Evolutionary conservation across 495 filamentous ascomycete species (phyloP).

Genomic region (Neurospora sp.): DNA sequence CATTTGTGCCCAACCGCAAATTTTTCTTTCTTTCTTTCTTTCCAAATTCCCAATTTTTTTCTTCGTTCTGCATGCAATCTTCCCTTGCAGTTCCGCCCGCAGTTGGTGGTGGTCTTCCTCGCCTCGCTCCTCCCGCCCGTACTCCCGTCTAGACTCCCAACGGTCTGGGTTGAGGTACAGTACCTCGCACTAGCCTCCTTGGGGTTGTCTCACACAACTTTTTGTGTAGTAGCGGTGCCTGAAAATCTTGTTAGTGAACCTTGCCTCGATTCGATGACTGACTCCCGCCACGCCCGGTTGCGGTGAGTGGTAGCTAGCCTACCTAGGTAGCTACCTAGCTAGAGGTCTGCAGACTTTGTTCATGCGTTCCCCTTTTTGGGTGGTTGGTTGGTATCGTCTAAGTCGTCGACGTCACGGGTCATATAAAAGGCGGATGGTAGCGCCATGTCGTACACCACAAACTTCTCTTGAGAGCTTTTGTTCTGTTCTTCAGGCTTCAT

Average conservation of each 20-base stretch:
- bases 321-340: neutral
- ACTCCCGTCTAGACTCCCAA: neutral
- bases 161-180: neutral
- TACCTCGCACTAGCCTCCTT: neutral
- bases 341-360: neutral
- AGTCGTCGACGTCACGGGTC: neutral
- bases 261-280: neutral
- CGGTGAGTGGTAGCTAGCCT: neutral
- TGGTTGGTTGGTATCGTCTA: neutral
- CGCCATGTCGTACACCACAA: neutral
- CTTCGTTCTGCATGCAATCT: neutral
- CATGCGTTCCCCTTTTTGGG: neutral
- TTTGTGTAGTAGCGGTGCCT: neutral
- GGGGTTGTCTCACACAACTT: neutral
- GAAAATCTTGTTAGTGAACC: neutral
- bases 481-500: neutral
- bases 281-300: neutral
- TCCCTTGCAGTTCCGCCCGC: neutral
- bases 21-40: neutral
- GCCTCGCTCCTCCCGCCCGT: neutral
- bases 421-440: neutral
- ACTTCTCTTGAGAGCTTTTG: neutral
- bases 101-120: neutral
- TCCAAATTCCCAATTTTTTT: neutral
- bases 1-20: neutral